phyloP scores from a whole-genome alignment of 176 grass and related monocot species.

The Poa pratensis region DNA sequence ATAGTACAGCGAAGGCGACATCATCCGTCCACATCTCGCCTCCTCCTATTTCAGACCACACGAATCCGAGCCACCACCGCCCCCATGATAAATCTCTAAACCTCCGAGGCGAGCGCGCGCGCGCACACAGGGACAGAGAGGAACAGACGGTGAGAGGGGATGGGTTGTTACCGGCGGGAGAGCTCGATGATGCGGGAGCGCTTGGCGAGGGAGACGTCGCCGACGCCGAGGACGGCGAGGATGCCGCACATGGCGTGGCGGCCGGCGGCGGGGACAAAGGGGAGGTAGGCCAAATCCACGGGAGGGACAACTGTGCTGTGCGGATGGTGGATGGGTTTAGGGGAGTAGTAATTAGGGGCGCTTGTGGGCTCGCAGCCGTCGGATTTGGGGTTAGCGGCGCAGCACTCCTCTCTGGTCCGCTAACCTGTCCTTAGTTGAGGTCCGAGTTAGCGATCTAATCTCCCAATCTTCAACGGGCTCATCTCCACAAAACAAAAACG shows the following conservation, averaged over 20 bases:
- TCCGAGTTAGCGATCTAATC: too few species aligned
- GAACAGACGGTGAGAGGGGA: too few species aligned
- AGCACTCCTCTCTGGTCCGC: too few species aligned
- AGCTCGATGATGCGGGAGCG: slow-evolving; percentile 93
- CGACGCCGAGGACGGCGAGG: slow-evolving; percentile 90
- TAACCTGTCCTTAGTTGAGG: too few species aligned
- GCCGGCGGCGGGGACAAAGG: background rate
- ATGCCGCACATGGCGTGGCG: slow-evolving; percentile 87
- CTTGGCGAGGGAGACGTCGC: slow-evolving; percentile 80
- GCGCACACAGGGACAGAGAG: background rate
- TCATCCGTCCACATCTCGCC: background rate
- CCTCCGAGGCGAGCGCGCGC: background rate
- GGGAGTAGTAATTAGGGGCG: too few species aligned
- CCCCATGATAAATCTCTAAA: background rate
- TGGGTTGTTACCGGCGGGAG: slow-evolving; percentile 66
- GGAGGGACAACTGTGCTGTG: too few species aligned
- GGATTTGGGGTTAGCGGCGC: too few species aligned
- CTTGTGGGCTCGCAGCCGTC: too few species aligned
- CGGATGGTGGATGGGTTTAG: too few species aligned
- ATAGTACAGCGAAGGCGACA: background rate
- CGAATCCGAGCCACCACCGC: background rate
- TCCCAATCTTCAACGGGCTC: too few species aligned
- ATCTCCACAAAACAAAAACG: too few species aligned
- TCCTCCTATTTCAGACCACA: background rate
- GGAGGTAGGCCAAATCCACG: too few species aligned